Percentiles rank a stretch among this genome's conserved stretches.
Evolutionary conservation across 2,329 filamentous ascomycete genomes (phyloP).

Genomic region (Aureobasidium sp.): DNA sequence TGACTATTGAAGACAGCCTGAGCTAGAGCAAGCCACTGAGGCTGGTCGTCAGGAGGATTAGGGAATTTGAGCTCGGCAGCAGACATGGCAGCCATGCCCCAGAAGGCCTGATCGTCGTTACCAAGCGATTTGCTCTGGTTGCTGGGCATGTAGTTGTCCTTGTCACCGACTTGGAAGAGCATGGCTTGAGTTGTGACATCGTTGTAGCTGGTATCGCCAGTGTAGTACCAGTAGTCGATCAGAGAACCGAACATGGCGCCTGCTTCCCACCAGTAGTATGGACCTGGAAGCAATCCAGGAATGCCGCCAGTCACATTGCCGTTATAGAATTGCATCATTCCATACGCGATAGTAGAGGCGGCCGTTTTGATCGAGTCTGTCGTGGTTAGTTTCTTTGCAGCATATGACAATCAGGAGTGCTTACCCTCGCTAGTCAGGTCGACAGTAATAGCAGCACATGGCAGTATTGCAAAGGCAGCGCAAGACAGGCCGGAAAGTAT

Average conservation of each 20-base stretch:
- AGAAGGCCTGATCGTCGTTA: constrained; percentile 52
- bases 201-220: constrained; percentile 59
- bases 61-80: constrained; percentile 48
- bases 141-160: constrained; percentile 51
- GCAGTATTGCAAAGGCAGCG: constrained; percentile 18
- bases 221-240: constrained; percentile 64
- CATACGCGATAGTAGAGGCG: constrained; percentile 37
- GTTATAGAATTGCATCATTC: constrained; percentile 47
- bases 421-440: constrained; percentile 20
- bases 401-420: neutral
- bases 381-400: neutral
- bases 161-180: constrained; percentile 53
- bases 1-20: constrained; percentile 37
- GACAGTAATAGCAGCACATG: constrained; percentile 19
- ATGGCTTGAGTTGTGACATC: constrained; percentile 50
- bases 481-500: constrained; percentile 16
- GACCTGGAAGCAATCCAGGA: constrained; percentile 52
- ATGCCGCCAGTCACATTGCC: constrained; percentile 46
- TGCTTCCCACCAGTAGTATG: constrained; percentile 71
- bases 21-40: constrained; percentile 41
- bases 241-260: constrained; percentile 56
- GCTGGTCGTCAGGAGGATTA: constrained; percentile 32
- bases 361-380: constrained; percentile 40
- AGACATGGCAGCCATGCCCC: constrained; percentile 51
- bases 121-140: constrained; percentile 37